Percentiles rank a stretch among this genome's conserved stretches.
These are phyloP conservation scores for Syzygium jambos DNA, from an alignment of 345 rosid genomes.

Conservation along the genomic window DNA sequence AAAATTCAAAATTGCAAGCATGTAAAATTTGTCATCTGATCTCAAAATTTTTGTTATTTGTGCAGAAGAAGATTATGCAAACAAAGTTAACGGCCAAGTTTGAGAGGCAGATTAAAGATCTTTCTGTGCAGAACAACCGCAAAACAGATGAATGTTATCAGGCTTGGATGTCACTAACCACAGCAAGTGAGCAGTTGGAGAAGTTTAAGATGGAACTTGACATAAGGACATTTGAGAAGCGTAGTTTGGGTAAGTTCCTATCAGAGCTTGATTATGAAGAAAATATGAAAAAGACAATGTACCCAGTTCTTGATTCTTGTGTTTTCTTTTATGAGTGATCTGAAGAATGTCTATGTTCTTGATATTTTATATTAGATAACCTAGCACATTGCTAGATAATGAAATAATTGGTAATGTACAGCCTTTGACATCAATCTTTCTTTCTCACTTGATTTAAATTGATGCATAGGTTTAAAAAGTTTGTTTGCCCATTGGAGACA, in stretches of 20 bases:
- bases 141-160: slow-evolving; percentile 92
- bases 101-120: slow-evolving; percentile 82
- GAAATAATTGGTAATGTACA: neutral
- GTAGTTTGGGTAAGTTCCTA: slow-evolving; percentile 54
- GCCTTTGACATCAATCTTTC: neutral
- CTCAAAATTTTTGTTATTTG: neutral
- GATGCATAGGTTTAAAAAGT: neutral
- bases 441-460: neutral
- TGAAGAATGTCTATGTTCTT: neutral
- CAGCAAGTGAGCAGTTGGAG: slow-evolving; percentile 75
- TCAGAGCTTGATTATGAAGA: neutral
- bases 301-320: neutral
- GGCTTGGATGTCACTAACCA: slow-evolving; percentile 94
- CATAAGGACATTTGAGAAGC: slow-evolving; percentile 53
- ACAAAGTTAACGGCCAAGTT: slow-evolving; percentile 65
- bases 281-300: neutral
- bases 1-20: neutral
- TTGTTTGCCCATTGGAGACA: neutral
- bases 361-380: neutral
- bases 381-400: neutral
- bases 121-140: slow-evolving; percentile 47
- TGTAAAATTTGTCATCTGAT: neutral
- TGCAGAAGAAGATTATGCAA: slow-evolving; percentile 74
- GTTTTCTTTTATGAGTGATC: neutral
- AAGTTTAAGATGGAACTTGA: slow-evolving; percentile 89